Base-by-base conservation (phyloP, 177 flowering plant genomes). In the Vitis hybrid region DNA sequence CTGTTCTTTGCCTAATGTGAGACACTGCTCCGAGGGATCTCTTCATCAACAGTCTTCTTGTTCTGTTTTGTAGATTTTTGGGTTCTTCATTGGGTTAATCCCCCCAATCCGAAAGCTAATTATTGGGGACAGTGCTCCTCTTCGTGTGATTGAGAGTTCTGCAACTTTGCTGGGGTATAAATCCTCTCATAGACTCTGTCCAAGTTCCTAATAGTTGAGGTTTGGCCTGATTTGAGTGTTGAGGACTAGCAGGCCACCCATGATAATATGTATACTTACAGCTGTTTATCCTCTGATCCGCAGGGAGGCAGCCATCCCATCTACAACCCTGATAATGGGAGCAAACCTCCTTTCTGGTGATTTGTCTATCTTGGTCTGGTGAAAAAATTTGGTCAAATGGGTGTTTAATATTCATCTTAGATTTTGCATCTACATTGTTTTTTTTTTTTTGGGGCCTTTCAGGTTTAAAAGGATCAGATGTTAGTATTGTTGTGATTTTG, bases 111-210 rank as follows among this genome's bases (percentile, higher is more conserved):
- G 83, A 49, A 78, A 66, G 31, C 16, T 74, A 13, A 1, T 83
- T 22, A 68, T 81, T 13, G 86, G 84, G 20, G 61, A 53, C 14
- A 34, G 15, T 53, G 84, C 86, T 77, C 81, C 86, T 57, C 79
- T 83, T 14, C 82, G 66, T 31, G 83, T 76, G 39, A 45, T 83
- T 9, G 57, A 74, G 12, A 67, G 61, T 65, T 62, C 84, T 31
- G 73, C 77, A 15, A 61, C 58, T 45, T 13, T 79, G 56, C 52
- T 83, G 22, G 86, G 84, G 86, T 83, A 70, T 14, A 16, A 13
- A 59, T 59, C 15, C 53, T 50, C 0, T 15, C 3, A 19, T 50
- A 19, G 60, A 57, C 19, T 39, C 45, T 39, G 45, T 39, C 45
- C 45, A 39, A 39, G 45, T 1, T 26, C 29, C 29, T 26, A 26